Conservation (phyloP, 768 basidiomycete species). For the Kwoniella heveanensis region DNA sequence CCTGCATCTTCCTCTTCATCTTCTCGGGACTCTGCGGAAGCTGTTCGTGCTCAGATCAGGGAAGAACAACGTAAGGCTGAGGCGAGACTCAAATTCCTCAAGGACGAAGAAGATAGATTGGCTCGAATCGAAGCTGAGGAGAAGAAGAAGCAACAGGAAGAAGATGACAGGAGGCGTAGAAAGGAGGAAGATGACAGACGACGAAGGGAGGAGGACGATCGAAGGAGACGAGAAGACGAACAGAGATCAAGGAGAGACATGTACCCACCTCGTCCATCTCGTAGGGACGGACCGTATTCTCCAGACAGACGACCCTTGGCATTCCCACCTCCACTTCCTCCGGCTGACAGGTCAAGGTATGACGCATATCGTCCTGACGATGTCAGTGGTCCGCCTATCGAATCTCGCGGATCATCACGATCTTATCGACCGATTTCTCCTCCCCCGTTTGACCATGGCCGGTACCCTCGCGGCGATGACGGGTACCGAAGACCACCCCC, state of each 20-base stretch:
- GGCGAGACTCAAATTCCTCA: conserved; percentile 13
- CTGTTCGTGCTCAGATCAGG: conserved; percentile 10
- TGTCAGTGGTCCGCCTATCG: neutral
- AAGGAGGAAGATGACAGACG: conserved; percentile 5
- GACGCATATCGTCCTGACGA: conserved; percentile 3
- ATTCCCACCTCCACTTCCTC: neutral
- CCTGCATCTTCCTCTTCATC: neutral
- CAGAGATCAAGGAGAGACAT: neutral
- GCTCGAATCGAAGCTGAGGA: conserved; percentile 11
- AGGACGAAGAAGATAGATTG: conserved; percentile 24
- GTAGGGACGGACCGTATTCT: neutral
- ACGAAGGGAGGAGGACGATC: neutral
- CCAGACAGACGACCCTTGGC: neutral
- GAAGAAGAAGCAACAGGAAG: conserved; percentile 7
- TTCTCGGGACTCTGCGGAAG: conserved; percentile 10
- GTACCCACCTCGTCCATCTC: neutral
- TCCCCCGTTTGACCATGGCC: neutral
- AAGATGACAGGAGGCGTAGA: neutral
- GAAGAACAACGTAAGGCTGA: conserved; percentile 18
- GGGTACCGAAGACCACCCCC: conserved; percentile 9
- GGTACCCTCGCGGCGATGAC: neutral
- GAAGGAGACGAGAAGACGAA: neutral
- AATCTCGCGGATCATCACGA: neutral
- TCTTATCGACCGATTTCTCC: neutral
- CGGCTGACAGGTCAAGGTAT: neutral